Evolutionary conservation across 192 early-diverging fungal species (phyloP).

Genomic region (Pecoramyces ruminantium): DNA sequence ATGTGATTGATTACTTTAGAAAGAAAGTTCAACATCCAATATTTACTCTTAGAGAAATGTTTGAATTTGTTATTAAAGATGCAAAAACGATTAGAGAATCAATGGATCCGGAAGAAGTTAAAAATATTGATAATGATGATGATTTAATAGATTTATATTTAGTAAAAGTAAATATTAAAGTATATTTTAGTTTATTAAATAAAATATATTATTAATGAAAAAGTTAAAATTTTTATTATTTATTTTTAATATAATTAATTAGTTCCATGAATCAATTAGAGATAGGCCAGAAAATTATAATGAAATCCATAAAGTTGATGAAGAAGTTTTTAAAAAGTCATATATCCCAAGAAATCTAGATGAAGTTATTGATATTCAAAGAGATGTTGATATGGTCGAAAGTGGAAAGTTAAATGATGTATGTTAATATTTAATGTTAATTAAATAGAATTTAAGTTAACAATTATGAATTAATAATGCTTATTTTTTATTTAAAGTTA

Average conservation of each 20-base stretch:
- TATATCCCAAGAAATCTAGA: conserved; percentile 85
- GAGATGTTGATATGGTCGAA: conserved; percentile 58
- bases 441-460: conserved; percentile 1
- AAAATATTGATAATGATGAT: conserved; percentile 41
- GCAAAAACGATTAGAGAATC: neutral
- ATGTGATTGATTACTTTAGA: conserved; percentile 83
- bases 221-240: too few relatives aligned
- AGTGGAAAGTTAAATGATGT: conserved; percentile 55
- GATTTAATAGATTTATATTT: conserved; percentile 72
- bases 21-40: conserved; percentile 36
- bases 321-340: conserved; percentile 77
- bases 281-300: conserved; percentile 12
- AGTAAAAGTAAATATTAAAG: neutral
- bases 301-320: conserved; percentile 33
- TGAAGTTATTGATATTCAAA: conserved; percentile 74
- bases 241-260: too few relatives aligned
- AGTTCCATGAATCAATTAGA: conserved; percentile 11
- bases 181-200: too few relatives aligned
- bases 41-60: neutral
- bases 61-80: neutral
- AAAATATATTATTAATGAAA: too few relatives aligned
- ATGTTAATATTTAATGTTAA: conserved; percentile 26
- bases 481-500: neutral
- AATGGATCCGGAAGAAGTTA: neutral
- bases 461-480: conserved; percentile 1